These are phyloP conservation scores for Microdochium nivale DNA, from an alignment of 2,329 filamentous ascomycete species.

Conservation along the genomic window DNA sequence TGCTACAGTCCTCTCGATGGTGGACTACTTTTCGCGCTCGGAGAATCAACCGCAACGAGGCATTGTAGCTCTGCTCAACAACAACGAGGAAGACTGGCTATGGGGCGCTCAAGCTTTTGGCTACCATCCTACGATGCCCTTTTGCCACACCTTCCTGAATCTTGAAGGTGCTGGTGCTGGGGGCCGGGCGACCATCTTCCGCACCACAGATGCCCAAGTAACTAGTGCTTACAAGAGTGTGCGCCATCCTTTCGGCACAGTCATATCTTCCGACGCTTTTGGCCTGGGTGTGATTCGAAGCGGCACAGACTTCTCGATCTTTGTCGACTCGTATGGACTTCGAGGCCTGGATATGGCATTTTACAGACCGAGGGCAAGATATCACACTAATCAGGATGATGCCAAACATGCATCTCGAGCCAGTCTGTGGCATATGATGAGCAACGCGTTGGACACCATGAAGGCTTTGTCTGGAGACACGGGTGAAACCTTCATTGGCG, in stretches of 20 bases:
- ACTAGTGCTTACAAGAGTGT: constrained; percentile 67
- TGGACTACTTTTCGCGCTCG: constrained; percentile 73
- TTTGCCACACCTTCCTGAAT: constrained; percentile 85
- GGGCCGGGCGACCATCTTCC: constrained; percentile 78
- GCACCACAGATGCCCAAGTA: constrained; percentile 79
- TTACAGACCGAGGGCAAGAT: constrained; percentile 74
- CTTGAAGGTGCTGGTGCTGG: constrained; percentile 92
- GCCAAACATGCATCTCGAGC: constrained; percentile 62
- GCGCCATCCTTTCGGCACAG: constrained; percentile 72
- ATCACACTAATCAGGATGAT: constrained; percentile 89
- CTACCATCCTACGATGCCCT: constrained; percentile 69
- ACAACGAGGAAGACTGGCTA: constrained; percentile 88
- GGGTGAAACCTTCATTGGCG: constrained; percentile 50
- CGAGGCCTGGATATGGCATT: constrained; percentile 90
- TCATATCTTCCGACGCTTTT: constrained; percentile 79
- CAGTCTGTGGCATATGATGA: constrained; percentile 92
- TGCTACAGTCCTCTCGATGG: constrained; percentile 74
- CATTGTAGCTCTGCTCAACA: constrained; percentile 82
- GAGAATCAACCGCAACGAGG: constrained; percentile 69
- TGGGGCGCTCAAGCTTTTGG: constrained; percentile 82
- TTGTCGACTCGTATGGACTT: constrained; percentile 67
- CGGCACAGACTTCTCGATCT: constrained; percentile 83
- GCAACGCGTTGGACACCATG: constrained; percentile 67
- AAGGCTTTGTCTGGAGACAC: constrained; percentile 61
- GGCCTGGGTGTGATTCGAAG: constrained; percentile 69